These are phyloP conservation scores for Ascochyta clinopodiicola DNA, from an alignment of 2,329 filamentous ascomycete genomes.

Conservation along the genomic window DNA sequence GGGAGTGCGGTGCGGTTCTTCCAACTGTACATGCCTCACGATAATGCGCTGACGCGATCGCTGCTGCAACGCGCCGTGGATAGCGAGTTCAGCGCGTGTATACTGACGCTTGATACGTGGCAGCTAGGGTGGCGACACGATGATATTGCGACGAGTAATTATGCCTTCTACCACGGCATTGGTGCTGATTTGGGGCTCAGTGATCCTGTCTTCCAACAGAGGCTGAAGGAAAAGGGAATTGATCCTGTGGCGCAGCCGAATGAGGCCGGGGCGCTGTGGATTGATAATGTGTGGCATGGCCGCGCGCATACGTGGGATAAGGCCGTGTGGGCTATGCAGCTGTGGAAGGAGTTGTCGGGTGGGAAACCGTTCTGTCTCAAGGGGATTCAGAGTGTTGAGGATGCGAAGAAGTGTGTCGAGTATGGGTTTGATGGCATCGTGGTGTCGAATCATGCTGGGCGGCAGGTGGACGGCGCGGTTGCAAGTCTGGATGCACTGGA, in stretches of 20 bases:
- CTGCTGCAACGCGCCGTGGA: conserved; percentile 63
- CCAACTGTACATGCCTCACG: conserved; percentile 70
- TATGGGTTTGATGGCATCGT: conserved; percentile 71
- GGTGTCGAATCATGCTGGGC: conserved; percentile 73
- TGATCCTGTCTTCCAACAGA: conserved; percentile 65
- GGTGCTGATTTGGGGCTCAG: conserved; percentile 65
- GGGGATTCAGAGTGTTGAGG: conserved; percentile 71
- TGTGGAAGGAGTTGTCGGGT: conserved; percentile 61
- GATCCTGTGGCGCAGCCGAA: conserved; percentile 60
- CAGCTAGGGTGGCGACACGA: conserved; percentile 68
- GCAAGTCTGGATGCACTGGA: conserved; percentile 66
- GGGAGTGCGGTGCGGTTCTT: conserved; percentile 59
- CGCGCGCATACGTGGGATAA: conserved; percentile 70
- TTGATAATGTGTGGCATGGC: conserved; percentile 70
- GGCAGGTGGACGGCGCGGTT: conserved; percentile 68
- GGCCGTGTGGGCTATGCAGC: conserved; percentile 67
- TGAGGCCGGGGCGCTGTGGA: conserved; percentile 66
- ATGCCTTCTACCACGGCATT: conserved; percentile 67
- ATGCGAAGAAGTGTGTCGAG: conserved; percentile 67
- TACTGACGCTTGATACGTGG: conserved; percentile 70
- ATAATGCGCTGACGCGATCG: conserved; percentile 64
- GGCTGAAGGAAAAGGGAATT: conserved; percentile 59
- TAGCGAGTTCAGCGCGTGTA: conserved; percentile 63
- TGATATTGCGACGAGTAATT: conserved; percentile 64
- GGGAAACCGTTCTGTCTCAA: conserved; percentile 69